Conservation (phyloP, 140 eudicot genomes). For the Anethum foeniculum region DNA sequence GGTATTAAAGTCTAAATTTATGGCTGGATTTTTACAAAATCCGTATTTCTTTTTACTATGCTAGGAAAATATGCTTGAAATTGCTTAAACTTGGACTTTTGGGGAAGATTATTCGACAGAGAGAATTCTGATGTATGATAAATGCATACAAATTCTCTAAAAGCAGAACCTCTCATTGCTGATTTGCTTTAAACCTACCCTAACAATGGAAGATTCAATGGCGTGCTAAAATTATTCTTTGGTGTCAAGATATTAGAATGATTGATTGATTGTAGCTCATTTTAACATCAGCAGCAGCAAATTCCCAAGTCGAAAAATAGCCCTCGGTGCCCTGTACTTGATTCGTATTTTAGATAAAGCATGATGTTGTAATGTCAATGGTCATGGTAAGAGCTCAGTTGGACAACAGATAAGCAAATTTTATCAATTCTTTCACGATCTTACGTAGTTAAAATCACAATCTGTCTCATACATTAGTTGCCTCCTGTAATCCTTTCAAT, state of each 20-base stretch:
- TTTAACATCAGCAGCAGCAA: neutral
- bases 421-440: neutral
- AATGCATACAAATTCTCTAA: neutral
- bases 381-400: neutral
- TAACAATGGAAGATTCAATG: too few species aligned
- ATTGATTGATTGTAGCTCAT: too few species aligned
- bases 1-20: neutral
- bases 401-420: neutral
- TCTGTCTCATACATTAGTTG: neutral
- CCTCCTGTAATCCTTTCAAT: too few species aligned
- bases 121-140: neutral
- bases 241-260: too few species aligned
- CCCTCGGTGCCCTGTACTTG: neutral
- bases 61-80: neutral
- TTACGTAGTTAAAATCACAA: too few species aligned
- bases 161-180: too few species aligned
- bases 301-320: neutral
- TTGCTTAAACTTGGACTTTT: neutral
- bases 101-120: neutral
- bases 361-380: neutral
- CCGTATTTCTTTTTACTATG: neutral
- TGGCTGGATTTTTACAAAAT: neutral
- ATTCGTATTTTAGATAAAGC: neutral
- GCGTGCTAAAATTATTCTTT: too few species aligned
- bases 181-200: neutral